These are phyloP conservation scores for Silene vulgaris DNA, from an alignment of 179 eudicot species.

Conservation along the genomic window DNA sequence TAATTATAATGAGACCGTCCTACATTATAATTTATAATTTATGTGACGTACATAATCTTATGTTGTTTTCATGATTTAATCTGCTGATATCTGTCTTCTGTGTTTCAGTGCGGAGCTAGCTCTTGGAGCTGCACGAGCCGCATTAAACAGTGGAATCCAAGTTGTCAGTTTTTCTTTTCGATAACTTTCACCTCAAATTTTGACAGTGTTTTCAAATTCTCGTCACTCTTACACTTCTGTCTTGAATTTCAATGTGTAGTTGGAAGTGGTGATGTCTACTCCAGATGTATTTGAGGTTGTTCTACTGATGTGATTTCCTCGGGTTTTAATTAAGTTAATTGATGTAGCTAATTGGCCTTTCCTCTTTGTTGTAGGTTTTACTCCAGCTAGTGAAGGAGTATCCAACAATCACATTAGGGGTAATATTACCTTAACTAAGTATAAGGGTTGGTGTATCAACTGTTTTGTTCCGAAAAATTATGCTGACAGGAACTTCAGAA, in stretches of 20 bases:
- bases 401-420: constrained; percentile 67
- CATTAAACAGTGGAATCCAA: constrained; percentile 62
- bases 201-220: constrained; percentile 2
- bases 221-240: constrained; percentile 16
- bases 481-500: not conserved
- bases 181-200: constrained; percentile 1
- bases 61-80: too few species aligned
- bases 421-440: constrained; percentile 25
- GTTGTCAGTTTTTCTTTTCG: constrained; percentile 48
- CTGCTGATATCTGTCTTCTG: not conserved
- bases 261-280: constrained; percentile 76
- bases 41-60: too few species aligned
- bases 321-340: not conserved
- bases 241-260: constrained; percentile 33
- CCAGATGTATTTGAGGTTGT: constrained; percentile 89
- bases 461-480: not conserved
- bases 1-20: not conserved
- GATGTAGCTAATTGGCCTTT: constrained; percentile 11
- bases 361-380: constrained; percentile 46
- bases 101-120: constrained; percentile 64
- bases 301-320: constrained; percentile 2
- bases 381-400: constrained; percentile 53
- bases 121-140: constrained; percentile 85
- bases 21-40: too few species aligned
- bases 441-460: not conserved